A percentile compares a stretch with the other conserved stretches of the same genome.
Evolutionary conservation across 2,329 filamentous ascomycete species (phyloP).

Genomic region (Venturia asperata): DNA sequence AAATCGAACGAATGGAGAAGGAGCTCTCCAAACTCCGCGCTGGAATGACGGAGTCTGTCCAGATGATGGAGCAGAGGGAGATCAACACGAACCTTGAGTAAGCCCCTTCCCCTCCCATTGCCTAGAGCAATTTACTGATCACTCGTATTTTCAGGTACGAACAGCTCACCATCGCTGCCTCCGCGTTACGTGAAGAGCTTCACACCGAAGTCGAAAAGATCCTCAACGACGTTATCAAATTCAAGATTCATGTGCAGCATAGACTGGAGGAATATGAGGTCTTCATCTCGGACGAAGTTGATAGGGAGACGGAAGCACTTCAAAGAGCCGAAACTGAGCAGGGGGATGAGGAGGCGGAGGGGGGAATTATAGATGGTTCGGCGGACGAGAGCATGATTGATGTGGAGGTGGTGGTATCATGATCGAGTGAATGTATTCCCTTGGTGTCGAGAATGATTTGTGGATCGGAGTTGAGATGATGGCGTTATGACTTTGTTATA

Average conservation of each 20-base stretch:
- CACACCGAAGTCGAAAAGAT: conserved; percentile 95
- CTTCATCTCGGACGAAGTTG: conserved; percentile 89
- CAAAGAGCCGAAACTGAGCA: conserved; percentile 34
- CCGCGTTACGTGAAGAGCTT: conserved; percentile 85
- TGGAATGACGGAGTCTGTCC: conserved; percentile 74
- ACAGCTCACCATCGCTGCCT: conserved; percentile 77
- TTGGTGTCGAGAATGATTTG: not conserved
- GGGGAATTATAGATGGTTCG: not conserved
- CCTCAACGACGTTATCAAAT: conserved; percentile 94
- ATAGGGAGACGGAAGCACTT: conserved; percentile 49
- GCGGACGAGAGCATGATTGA: not conserved
- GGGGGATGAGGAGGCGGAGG: conserved; percentile 24
- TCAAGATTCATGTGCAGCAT: conserved; percentile 96
- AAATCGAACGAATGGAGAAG: conserved; percentile 98
- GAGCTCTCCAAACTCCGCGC: conserved; percentile 90
- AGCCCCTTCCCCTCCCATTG: conserved; percentile 31
- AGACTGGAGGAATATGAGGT: conserved; percentile 88
- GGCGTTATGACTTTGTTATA: no score
- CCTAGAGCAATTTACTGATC: not conserved
- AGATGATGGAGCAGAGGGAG: conserved; percentile 87
- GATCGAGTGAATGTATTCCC: not conserved
- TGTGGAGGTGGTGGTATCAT: not conserved
- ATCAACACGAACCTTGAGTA: conserved; percentile 96
- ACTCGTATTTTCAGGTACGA: conserved; percentile 58
- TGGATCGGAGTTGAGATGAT: not conserved